Base-by-base conservation (phyloP, 2,329 filamentous ascomycete genomes). In the Shiraia sp. region DNA sequence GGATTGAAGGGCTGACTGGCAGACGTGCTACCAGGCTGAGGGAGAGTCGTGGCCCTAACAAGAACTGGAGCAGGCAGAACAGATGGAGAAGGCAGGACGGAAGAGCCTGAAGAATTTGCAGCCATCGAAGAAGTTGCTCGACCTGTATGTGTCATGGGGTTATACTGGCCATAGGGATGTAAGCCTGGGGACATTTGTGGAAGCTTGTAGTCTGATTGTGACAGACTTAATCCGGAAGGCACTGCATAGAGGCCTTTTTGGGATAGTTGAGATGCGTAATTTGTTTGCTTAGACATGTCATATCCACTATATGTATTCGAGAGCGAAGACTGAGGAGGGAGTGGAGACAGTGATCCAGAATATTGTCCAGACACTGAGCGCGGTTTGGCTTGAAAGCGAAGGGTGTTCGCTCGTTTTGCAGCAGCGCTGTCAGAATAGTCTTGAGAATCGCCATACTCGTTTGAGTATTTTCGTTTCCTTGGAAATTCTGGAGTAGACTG, bases 31-130 rank as follows among this genome's bases (percentile, higher is more conserved):
- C 72, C 76, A n/a, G 71, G 59, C 7, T 79, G 76, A 38, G 81
- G 77, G 33, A 88, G 68, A 2, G 82, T 86, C 2, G 85, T 86
- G 4, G 85, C 87, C 42, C 85, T 78, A 40, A 88, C 82, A 42
- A 88, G 68, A 16, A 79, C 78, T 27, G 84, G 85, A 43, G 79
- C 80, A 23, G 75, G 61, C 8, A 70, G 52, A 13, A 53, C 54
- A 10, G 70, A 58, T 10, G 77, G 73, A 5, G 79, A 78, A 28
- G 75, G 65, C 35, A 74, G 63, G 31, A 75, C 57, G 62, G 49
- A 65, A 59, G 45, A 63, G 60, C 47, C 66, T 51, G 73, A 59
- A 14, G 64, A 53, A n/a, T 53, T 57, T 17, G 54, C 52, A 15
- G 59, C 32, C 10, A 73, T 67, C 10, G 76, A 66, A 2, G 65